Base-by-base conservation (phyloP, 768 basidiomycete genomes). In the Suillus subluteus region DNA sequence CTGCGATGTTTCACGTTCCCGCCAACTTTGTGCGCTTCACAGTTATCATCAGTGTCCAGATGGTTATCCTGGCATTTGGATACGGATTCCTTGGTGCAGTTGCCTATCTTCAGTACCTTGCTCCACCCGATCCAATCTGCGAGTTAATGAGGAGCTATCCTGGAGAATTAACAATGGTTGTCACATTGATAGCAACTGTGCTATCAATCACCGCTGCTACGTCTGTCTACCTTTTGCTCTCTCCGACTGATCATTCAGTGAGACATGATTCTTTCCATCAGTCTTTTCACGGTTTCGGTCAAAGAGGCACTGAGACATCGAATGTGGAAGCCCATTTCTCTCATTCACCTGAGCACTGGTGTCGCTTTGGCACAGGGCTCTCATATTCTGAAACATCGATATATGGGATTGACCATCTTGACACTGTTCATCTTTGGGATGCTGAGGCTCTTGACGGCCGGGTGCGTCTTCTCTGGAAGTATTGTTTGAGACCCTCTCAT, bases 21-120 rank as follows among this genome's bases (percentile, higher is more conserved):
- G 4, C 4, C 2, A 41, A 41, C 12, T 13, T 41, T 15, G 13
- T 1, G 13, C 40, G 40, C 13, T 41, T 41, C 40, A 41, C 40
- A 15, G 6, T 12, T 52, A 26, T 52, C 50, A 26, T 52, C 50
- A 26, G 23, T 50, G 15, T 23, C 48, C 48, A 50, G 48, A 23
- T 50, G 2, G n/a, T 66, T 6, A 37, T 66, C 23, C 38, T 66
- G 26, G 38, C 40, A 18, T 62, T 66, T n/a, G 61, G 44, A 21
- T 66, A 52, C 37, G 61, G 65, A 15, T 66, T 66, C 50, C 65
- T 66, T 21, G 65, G 58, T 52, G 59, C 65, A 18, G 46, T 66
- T 55, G 15, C 54, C 32, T 50, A 50, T 3, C 43, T 13, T 12
- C 26, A 62, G 1, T 50, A 59, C 32, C 41, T 62, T 13, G 38